These are phyloP conservation scores for Lactarius psammicola DNA, from an alignment of 768 basidiomycete species.

Conservation along the genomic window DNA sequence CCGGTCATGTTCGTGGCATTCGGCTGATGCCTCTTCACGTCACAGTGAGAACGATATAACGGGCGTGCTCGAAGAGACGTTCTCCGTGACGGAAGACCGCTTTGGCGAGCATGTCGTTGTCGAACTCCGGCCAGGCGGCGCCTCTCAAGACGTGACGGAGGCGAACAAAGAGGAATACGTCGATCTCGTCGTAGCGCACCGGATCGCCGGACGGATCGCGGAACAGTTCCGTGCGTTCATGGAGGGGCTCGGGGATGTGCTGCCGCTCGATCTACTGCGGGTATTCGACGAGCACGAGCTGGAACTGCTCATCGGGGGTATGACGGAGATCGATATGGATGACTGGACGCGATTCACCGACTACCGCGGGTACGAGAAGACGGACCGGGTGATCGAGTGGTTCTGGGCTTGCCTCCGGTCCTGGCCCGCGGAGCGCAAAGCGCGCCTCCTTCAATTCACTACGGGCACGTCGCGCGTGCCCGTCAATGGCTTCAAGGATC, in stretches of 20 bases:
- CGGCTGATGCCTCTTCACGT: slow-evolving; percentile 6
- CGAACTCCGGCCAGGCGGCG: slow-evolving; percentile 64
- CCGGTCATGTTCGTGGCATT: not conserved
- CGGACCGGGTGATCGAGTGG: slow-evolving; percentile 89
- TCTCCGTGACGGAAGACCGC: slow-evolving; percentile 67
- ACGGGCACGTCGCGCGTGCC: slow-evolving; percentile 84
- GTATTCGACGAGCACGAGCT: slow-evolving; percentile 92
- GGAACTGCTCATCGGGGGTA: slow-evolving; percentile 87
- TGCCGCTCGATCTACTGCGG: slow-evolving; percentile 78
- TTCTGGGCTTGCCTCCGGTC: slow-evolving; percentile 92
- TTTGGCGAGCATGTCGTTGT: slow-evolving; percentile 71
- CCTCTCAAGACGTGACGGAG: slow-evolving; percentile 60
- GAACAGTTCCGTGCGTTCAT: slow-evolving; percentile 86
- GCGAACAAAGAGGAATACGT: slow-evolving; percentile 80
- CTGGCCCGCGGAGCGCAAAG: slow-evolving; percentile 89
- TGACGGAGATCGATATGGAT: slow-evolving; percentile 57
- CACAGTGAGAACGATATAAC: slow-evolving; percentile 73
- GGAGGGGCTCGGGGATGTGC: slow-evolving; percentile 79
- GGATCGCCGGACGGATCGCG: slow-evolving; percentile 76
- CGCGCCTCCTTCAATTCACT: slow-evolving; percentile 83
- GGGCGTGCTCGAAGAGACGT: slow-evolving; percentile 70
- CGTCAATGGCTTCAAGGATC: slow-evolving; percentile 92
- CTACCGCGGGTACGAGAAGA: slow-evolving; percentile 84
- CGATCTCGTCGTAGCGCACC: slow-evolving; percentile 74
- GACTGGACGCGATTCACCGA: slow-evolving; percentile 95